These are phyloP conservation scores for Dactylonectria macrodidyma DNA, from an alignment of 2,329 filamentous ascomycete genomes.

Conservation along the genomic window DNA sequence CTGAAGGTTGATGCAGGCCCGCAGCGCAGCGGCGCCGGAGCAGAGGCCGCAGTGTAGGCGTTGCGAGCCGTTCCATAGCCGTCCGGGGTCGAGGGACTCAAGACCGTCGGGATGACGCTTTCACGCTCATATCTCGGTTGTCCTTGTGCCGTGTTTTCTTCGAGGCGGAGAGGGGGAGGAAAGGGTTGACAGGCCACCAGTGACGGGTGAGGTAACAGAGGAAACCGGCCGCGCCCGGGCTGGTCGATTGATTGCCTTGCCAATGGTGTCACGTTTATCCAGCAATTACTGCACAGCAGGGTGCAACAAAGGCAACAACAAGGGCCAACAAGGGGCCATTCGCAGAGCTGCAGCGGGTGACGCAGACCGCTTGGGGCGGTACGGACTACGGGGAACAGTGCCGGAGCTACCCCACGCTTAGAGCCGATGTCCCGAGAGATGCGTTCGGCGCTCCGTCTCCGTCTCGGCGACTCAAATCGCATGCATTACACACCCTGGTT, in stretches of 20 bases:
- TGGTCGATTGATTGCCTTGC: constrained; percentile 13
- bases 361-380: constrained; percentile 24
- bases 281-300: constrained; percentile 10
- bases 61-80: constrained; percentile 53
- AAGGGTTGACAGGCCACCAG: background rate
- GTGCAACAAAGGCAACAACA: background rate
- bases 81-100: constrained; percentile 44
- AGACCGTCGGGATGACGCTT: constrained; percentile 40
- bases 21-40: constrained; percentile 48
- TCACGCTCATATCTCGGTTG: constrained; percentile 33
- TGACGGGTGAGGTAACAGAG: constrained; percentile 4
- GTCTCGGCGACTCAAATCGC: constrained; percentile 39
- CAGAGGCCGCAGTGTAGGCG: constrained; percentile 36
- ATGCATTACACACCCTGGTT: background rate
- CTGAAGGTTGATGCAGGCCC: constrained; percentile 29
- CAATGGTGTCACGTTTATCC: constrained; percentile 28
- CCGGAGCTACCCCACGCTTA: constrained; percentile 42
- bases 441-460: constrained; percentile 48
- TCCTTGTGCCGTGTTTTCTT: background rate
- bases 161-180: background rate
- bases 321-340: background rate
- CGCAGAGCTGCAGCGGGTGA: constrained; percentile 22
- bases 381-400: constrained; percentile 15
- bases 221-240: constrained; percentile 37
- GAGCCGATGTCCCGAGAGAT: constrained; percentile 47